Evolutionary conservation across 1,139 yeast species (phyloP), one percentile per base, ranked within the genome.

Genomic region (Dujonia santamariae): DNA sequence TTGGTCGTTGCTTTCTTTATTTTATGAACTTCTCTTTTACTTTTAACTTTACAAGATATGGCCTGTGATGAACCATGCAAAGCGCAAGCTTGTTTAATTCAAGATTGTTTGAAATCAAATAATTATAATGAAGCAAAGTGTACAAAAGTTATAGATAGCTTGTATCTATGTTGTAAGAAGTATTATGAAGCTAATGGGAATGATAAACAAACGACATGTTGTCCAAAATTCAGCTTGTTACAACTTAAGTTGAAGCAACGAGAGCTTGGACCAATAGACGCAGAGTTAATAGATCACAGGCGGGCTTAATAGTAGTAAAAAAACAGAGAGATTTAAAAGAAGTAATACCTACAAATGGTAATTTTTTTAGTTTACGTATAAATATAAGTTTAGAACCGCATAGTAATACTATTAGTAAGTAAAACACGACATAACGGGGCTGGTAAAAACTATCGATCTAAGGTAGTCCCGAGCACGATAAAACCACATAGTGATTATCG

Each of bases 401-500:
- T 72, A 69, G 77, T 65, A 67, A 59, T 55, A 57, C 67, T 66
- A 65, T 49, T 40, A 46, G 53, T n/a, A 51, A 58, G 56, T 52
- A 52, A 54, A 67, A 67, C 81, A 74, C 84, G 85, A 76, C 85
- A 63, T 53, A 61, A 53, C 57, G 39, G 64, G 78, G 78, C 77
- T 76, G 76, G 61, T 61, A 63, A 67, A 76, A 76, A 74, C 71
- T 53, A 43, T 64, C 73, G 54, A 61, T 84, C 87, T 84, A 73
- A 82, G 92, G 84, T 85, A 67, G 62, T 83, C 92, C 92, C 92
- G 88, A 84, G 94, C 94, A 84, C 94, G 85, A 75, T 74, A 65
- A 47, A 57, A 57, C 59, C 72, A 64, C 68, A 63, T 35, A 55
- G 68, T 58, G 66, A 56, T 44, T 50, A 59, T 53, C 61, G 75